Base-by-base conservation (phyloP, 176 grass and related monocot genomes). In the Oryza glaberrima region DNA sequence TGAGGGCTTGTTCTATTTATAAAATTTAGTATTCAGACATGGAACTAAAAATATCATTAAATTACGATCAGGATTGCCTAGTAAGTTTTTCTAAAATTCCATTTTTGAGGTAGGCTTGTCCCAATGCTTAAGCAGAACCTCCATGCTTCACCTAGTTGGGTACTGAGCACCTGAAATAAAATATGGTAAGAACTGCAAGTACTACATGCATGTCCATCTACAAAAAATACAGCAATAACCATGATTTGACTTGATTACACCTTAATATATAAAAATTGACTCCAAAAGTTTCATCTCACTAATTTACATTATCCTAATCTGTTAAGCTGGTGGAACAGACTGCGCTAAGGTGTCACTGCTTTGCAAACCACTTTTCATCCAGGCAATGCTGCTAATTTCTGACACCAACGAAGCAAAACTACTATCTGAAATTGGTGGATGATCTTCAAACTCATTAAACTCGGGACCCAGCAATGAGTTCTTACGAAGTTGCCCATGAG, bases 351-450 rank as follows among this genome's bases (percentile, higher is more conserved):
- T 70, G 43, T 76, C 86, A 79, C 84, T 69, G 35, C 77, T 88
- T 80, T 90, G 86, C 94, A 99, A 66, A 63, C 90, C 90, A 65
- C 94, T 92, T 83, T 80, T 99, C 83, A 96, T 88, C 97, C 97
- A 99, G 23, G 97, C 94, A 84, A 99, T 94, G 84, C 97, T 99
- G 77, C 97, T 99, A 78, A 99, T 91, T 79, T 99, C 90, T 61
- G 92, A 99, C 72, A 94, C 90, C 15, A 96, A 49, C 11, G 91
- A 89, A 72, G 88, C 90, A 78, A 99, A 86, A 67, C 88, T 93
- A 83, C 73, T 79, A 82, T 76, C 87, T 52, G 85, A 89, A 84
- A 99, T 83, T 44, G 90, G 90, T 36, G 91, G 84, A 67, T 90
- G 72, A 81, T 99, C 94, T 83, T 92, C 70, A 77, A 94, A 96